Conservation (phyloP, 2,329 filamentous ascomycete species). For the Penicillium crustosum region DNA sequence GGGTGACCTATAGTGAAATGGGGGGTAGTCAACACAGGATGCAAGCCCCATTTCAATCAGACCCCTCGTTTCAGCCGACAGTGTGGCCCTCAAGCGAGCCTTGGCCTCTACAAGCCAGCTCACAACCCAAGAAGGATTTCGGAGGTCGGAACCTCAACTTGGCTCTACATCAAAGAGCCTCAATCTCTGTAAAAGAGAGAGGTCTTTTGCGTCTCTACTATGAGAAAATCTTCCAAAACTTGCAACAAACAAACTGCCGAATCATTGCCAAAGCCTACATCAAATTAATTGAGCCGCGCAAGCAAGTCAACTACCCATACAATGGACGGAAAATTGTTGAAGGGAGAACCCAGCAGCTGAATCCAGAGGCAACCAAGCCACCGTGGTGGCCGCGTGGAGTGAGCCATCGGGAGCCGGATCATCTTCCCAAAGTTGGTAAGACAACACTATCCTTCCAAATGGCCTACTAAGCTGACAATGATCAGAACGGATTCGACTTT, state of each 20-base stretch:
- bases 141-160: constrained; percentile 20
- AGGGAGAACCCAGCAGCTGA: constrained; percentile 32
- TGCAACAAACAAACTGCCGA: constrained; percentile 40
- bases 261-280: constrained; percentile 38
- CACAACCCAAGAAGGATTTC: constrained; percentile 5
- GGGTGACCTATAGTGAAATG: background rate
- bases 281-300: constrained; percentile 39
- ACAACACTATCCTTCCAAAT: background rate
- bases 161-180: constrained; percentile 25
- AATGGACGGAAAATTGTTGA: constrained; percentile 37
- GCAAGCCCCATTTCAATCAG: background rate
- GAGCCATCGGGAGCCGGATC: constrained; percentile 37
- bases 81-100: constrained; percentile 15
- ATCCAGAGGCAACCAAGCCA: constrained; percentile 37
- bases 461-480: background rate
- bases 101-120: constrained; percentile 4
- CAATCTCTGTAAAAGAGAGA: constrained; percentile 27
- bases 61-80: constrained; percentile 4
- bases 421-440: constrained; percentile 36
- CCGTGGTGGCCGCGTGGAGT: constrained; percentile 38
- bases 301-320: constrained; percentile 39
- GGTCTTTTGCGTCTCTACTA: constrained; percentile 33
- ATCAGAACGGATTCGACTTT: constrained; percentile 40
- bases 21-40: background rate
- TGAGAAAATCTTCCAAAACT: constrained; percentile 34